Conservation (phyloP, 2,329 filamentous ascomycete species). For the Aspergillus sergii region DNA sequence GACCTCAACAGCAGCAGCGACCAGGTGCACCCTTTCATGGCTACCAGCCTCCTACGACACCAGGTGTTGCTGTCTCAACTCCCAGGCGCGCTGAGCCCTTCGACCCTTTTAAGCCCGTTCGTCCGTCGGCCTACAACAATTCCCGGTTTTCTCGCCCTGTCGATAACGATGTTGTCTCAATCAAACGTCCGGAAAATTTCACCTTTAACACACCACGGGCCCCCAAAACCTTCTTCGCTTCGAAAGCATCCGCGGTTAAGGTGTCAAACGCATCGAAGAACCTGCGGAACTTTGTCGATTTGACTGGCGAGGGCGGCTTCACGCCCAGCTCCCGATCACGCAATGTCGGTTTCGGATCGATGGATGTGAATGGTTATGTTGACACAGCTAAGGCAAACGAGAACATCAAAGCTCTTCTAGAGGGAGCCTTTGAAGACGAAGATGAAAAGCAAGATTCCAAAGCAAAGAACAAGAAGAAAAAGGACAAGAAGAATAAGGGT, state of each 20-base stretch:
- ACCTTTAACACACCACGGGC: conserved; percentile 53
- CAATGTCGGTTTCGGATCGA: conserved; percentile 55
- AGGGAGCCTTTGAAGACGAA: conserved; percentile 55
- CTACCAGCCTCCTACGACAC: conserved; percentile 22
- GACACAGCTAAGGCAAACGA: conserved; percentile 54
- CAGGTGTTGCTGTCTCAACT: conserved; percentile 23
- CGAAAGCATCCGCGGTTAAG: conserved; percentile 44
- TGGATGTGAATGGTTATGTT: conserved; percentile 56
- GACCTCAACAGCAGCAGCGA: conserved; percentile 31
- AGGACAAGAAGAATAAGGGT: conserved; percentile 22
- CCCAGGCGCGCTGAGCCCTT: conserved; percentile 34
- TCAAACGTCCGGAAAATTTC: conserved; percentile 54
- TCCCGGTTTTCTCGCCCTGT: conserved; percentile 24
- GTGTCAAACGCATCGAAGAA: conserved; percentile 47
- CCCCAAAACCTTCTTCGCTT: conserved; percentile 56
- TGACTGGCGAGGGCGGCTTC: conserved; percentile 51
- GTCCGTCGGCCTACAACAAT: conserved; percentile 40
- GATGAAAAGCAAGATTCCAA: conserved; percentile 47
- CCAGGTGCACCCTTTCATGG: conserved; percentile 21
- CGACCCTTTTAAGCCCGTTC: conserved; percentile 44
- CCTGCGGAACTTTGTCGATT: conserved; percentile 51
- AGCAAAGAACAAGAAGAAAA: conserved; percentile 30
- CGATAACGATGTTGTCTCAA: conserved; percentile 43
- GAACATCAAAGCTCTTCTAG: conserved; percentile 54
- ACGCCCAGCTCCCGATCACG: conserved; percentile 50